Percentiles rank a stretch among this genome's conserved stretches.
phyloP scores from a whole-genome alignment of 2,329 filamentous ascomycete species.

The Sporothrix protearum region DNA sequence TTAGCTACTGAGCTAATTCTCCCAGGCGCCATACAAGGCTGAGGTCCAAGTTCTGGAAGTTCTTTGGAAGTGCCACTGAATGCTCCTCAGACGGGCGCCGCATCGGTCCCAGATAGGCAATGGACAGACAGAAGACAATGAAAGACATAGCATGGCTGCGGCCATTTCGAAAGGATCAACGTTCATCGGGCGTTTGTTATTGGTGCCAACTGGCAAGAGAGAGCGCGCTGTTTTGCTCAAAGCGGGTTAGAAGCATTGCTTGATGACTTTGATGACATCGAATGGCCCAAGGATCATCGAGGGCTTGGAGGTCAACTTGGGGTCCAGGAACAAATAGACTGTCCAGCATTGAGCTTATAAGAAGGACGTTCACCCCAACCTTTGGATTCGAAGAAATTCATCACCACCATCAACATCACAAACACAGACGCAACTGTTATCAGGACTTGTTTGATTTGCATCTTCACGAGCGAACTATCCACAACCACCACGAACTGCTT shows the following conservation, averaged over 20 bases:
- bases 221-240: slow-evolving; percentile 1
- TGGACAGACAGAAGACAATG: neutral
- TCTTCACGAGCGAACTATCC: neutral
- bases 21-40: slow-evolving; percentile 1
- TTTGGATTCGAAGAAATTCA: neutral
- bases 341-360: neutral
- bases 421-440: neutral
- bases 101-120: neutral
- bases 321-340: neutral
- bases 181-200: neutral
- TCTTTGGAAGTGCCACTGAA: neutral
- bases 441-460: neutral
- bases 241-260: neutral
- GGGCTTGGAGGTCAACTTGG: neutral
- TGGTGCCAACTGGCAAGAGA: neutral
- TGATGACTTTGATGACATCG: neutral
- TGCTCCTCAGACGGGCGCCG: neutral
- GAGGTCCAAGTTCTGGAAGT: neutral
- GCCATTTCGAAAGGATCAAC: neutral
- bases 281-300: neutral
- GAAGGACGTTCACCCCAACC: neutral
- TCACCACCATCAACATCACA: neutral
- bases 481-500: neutral
- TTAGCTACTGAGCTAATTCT: neutral
- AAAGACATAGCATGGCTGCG: neutral